Evolutionary conservation across 2,329 filamentous ascomycete genomes (phyloP).

Genomic region (Berkeleyomyces rouxiae): DNA sequence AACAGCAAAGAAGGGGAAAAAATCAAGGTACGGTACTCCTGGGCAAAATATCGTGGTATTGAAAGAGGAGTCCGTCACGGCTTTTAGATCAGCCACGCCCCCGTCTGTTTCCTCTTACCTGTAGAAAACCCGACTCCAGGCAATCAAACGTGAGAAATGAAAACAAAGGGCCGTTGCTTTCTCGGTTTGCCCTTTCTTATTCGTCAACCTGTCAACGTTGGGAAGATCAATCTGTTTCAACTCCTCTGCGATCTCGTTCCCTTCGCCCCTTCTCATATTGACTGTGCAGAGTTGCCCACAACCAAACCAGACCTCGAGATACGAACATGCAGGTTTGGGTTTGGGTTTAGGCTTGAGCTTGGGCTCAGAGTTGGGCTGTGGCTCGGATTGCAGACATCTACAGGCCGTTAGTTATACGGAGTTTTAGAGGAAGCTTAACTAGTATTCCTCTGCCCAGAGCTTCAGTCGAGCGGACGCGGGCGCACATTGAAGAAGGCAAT

Average conservation of each 20-base stretch:
- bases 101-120: neutral
- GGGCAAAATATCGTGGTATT: neutral
- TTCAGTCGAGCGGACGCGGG: neutral
- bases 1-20: neutral
- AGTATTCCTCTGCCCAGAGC: neutral
- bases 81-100: neutral
- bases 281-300: neutral
- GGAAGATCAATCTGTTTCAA: neutral
- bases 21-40: neutral
- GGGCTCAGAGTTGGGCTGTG: neutral
- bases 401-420: neutral
- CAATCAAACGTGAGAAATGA: neutral
- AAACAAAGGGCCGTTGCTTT: neutral
- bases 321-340: neutral
- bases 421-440: neutral
- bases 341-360: neutral
- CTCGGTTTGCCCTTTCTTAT: neutral
- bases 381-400: neutral
- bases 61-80: neutral
- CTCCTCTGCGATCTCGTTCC: neutral
- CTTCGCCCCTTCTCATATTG: neutral
- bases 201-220: neutral
- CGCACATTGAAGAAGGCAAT: neutral
- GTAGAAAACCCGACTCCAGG: neutral
- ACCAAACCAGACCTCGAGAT: neutral